A percentile compares a stretch with the other conserved stretches of the same genome.
Conservation (phyloP, 129 eudicot species). For the Scalesia atractyloides region DNA sequence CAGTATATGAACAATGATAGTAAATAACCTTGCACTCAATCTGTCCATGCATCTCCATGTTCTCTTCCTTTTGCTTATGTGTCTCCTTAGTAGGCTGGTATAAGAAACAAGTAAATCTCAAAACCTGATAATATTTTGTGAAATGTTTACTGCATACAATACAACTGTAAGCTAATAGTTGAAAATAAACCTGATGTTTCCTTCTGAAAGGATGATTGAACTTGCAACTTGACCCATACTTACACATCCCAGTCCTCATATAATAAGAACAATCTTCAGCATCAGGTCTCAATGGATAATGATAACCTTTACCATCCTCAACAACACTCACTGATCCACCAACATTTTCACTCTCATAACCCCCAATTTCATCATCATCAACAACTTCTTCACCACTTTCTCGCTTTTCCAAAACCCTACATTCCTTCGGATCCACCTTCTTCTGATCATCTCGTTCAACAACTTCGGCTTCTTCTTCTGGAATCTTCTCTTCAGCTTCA, state of each 20-base stretch:
- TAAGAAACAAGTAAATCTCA: slow-evolving; percentile 13
- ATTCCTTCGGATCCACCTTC: slow-evolving; percentile 22
- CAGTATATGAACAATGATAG: slow-evolving; percentile 8
- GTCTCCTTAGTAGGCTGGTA: slow-evolving; percentile 49
- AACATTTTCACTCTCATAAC: slow-evolving; percentile 16
- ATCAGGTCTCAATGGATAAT: slow-evolving; percentile 75
- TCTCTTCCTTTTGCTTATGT: slow-evolving; percentile 45
- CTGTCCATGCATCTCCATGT: slow-evolving; percentile 50
- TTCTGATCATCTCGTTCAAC: background rate
- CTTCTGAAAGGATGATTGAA: slow-evolving; percentile 77
- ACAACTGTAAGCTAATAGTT: background rate
- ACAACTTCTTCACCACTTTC: slow-evolving; percentile 23
- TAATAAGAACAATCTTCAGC: slow-evolving; percentile 83
- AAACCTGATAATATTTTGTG: background rate
- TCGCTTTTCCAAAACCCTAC: slow-evolving; percentile 31
- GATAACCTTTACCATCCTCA: slow-evolving; percentile 44
- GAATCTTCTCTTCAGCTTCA: slow-evolving; percentile 13
- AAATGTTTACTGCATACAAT: too few species aligned
- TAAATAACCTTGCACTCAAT: slow-evolving; percentile 83
- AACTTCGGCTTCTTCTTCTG: slow-evolving; percentile 25
- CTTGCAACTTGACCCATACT: slow-evolving; percentile 81
- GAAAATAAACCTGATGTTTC: slow-evolving; percentile 56
- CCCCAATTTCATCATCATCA: slow-evolving; percentile 19
- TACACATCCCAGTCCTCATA: slow-evolving; percentile 74
- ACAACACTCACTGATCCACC: slow-evolving; percentile 22